A percentile compares a stretch with the other conserved stretches of the same genome.
These are phyloP conservation scores for Colletotrichum musae DNA, from an alignment of 2,329 filamentous ascomycete genomes.

Conservation along the genomic window DNA sequence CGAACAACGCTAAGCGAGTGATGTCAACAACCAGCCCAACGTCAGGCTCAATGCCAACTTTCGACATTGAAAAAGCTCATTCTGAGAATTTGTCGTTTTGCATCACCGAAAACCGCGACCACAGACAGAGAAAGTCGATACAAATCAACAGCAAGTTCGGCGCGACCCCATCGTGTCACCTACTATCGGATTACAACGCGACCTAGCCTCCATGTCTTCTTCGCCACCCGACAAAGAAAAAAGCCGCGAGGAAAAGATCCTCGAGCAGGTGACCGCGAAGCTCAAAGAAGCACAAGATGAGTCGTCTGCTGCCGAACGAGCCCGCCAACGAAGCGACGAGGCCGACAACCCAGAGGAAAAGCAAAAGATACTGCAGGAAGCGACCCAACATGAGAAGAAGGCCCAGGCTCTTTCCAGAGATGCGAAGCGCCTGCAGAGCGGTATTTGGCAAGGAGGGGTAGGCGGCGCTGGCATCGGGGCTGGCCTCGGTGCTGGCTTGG, in stretches of 20 bases:
- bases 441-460: slow-evolving; percentile 35
- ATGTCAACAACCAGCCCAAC: slow-evolving; percentile 22
- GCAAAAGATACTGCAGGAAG: slow-evolving; percentile 30
- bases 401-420: slow-evolving; percentile 11
- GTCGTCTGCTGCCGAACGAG: slow-evolving; percentile 12
- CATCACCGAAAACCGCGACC: neutral
- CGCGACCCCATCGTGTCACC: neutral
- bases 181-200: neutral
- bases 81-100: too few species aligned
- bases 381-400: slow-evolving; percentile 32
- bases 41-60: too few species aligned
- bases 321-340: slow-evolving; percentile 23
- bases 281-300: slow-evolving; percentile 32
- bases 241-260: slow-evolving; percentile 28
- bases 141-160: neutral
- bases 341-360: slow-evolving; percentile 32
- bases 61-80: too few species aligned
- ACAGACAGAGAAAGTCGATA: neutral
- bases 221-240: slow-evolving; percentile 29
- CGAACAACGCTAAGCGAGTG: slow-evolving; percentile 12
- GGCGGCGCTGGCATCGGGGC: slow-evolving; percentile 37
- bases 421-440: slow-evolving; percentile 32
- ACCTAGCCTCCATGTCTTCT: slow-evolving; percentile 21
- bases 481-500: slow-evolving; percentile 23
- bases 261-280: slow-evolving; percentile 34